Base-by-base conservation (phyloP, 305 asterid species). In the Solanum aculeatissimum region DNA sequence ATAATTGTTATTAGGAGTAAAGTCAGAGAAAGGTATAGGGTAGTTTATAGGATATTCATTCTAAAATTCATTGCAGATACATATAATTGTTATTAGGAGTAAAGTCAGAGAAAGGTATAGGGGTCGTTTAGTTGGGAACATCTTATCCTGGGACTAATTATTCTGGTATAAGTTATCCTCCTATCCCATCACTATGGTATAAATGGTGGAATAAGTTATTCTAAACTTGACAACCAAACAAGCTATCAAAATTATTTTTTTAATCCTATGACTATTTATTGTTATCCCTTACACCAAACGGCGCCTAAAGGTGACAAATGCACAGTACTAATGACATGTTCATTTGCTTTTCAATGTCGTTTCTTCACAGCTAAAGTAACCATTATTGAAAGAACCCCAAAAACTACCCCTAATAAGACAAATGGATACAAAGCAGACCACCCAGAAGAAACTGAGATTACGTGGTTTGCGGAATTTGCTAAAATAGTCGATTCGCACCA, bases 361-460 rank as follows among this genome's bases (percentile, higher is more conserved):
- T 25, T 63, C 70, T 63, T 63, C 32, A 29, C 32, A 29, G 32
- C 32, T 29, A 29, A 29, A 29, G 32, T 2, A 29, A 2, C 32
- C 32, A 29, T 2, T 2, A 29, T 29, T 29, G 32, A 29, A 29
- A 29, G 32, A 29, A 29, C 32, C 32, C 32, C 32, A 29, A 29
- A 29, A 29, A 29, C 32, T 29, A 29, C 32, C 32, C 32, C 2
- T 29, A 29, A 29, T 29, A 29, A 42, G 98, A 85, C 86, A 0
- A 98, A 92, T 8, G 96, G 96, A 87, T 93, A 94, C n/a, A 94
- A 53, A 51, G 96, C 98, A 19, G 94, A 85, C 94, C 92, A 92
- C 2, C 87, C 86, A 7, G 92, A 63, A 0, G 88, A 62, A 6
- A 83, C 23, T 38, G 85, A 60, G 21, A 83, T 40, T 65, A 85